Percentiles rank a stretch among this genome's conserved stretches.
Evolutionary conservation across 176 grass and related monocot genomes (phyloP).

Genomic region (Pontederia crassipes): DNA sequence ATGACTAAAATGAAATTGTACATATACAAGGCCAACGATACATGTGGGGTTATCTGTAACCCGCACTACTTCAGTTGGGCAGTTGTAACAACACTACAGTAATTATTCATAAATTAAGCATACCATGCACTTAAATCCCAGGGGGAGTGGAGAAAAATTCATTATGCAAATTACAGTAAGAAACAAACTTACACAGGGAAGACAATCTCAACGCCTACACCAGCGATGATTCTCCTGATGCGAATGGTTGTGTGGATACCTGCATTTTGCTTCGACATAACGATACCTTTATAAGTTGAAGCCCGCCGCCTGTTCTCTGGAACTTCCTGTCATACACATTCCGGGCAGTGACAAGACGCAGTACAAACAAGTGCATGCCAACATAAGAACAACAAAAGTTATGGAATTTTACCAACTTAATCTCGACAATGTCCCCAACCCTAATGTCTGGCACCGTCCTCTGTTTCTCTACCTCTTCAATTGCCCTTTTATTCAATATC

Average conservation of each 20-base stretch:
- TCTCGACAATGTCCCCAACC: constrained; percentile 82
- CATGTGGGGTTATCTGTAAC: too few relatives aligned
- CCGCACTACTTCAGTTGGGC: not conserved
- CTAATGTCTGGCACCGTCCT: constrained; percentile 78
- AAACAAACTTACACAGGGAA: constrained; percentile 86
- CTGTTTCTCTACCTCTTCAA: constrained; percentile 74
- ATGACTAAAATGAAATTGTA: too few relatives aligned
- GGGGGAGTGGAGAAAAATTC: not conserved
- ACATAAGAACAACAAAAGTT: constrained; percentile 1
- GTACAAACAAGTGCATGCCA: constrained; percentile 3
- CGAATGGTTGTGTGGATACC: constrained; percentile 94
- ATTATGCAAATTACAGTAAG: not conserved
- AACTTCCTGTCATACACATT: constrained; percentile 45
- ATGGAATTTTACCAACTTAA: constrained; percentile 60
- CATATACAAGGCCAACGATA: too few relatives aligned
- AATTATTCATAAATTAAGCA: not conserved
- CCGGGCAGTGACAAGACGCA: not conserved
- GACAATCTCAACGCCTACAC: constrained; percentile 86
- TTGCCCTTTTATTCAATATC: constrained; percentile 87
- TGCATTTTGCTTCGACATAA: constrained; percentile 80
- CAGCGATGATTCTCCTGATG: constrained; percentile 87
- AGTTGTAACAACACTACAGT: too few relatives aligned
- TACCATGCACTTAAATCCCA: not conserved
- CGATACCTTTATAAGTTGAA: constrained; percentile 86
- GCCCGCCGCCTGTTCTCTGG: constrained; percentile 79